Evolutionary conservation across 345 rosid genomes (phyloP).

Genomic region (Adansonia digitata): DNA sequence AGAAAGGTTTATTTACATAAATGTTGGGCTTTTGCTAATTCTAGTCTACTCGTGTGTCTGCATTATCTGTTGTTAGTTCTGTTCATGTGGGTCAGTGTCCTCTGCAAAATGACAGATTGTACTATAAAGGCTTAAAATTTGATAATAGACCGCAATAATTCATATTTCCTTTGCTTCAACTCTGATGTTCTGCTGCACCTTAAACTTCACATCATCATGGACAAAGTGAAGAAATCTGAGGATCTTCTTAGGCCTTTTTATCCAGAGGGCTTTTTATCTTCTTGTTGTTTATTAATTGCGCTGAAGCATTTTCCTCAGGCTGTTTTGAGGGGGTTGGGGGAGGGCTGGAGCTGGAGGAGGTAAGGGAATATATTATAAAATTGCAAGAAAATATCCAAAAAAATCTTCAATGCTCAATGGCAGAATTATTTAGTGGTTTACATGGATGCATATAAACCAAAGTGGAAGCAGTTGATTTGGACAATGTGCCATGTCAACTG

Average conservation of each 20-base stretch:
- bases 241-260: not conserved
- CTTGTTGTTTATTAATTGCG: not conserved
- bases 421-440: not conserved
- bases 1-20: slow-evolving; percentile 25
- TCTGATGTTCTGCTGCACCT: not conserved
- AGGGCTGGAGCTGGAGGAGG: not conserved
- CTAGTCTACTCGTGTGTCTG: not conserved
- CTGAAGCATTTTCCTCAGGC: not conserved
- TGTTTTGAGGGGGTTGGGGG: not conserved
- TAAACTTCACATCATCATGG: not conserved
- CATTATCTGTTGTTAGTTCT: not conserved
- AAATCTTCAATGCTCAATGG: not conserved
- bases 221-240: not conserved
- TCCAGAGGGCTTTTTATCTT: not conserved
- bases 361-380: not conserved
- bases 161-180: slow-evolving; percentile 17
- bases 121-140: slow-evolving; percentile 10
- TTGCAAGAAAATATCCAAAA: not conserved
- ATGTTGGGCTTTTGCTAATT: slow-evolving; percentile 14
- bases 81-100: slow-evolving; percentile 10
- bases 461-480: slow-evolving; percentile 26
- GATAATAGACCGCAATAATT: slow-evolving; percentile 18
- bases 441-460: not conserved
- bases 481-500: slow-evolving; percentile 12
- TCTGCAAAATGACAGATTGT: slow-evolving; percentile 3